Percentiles rank a stretch among this genome's conserved stretches.
phyloP scores from a whole-genome alignment of 208 protist genomes.

The Leishmania arabica region DNA sequence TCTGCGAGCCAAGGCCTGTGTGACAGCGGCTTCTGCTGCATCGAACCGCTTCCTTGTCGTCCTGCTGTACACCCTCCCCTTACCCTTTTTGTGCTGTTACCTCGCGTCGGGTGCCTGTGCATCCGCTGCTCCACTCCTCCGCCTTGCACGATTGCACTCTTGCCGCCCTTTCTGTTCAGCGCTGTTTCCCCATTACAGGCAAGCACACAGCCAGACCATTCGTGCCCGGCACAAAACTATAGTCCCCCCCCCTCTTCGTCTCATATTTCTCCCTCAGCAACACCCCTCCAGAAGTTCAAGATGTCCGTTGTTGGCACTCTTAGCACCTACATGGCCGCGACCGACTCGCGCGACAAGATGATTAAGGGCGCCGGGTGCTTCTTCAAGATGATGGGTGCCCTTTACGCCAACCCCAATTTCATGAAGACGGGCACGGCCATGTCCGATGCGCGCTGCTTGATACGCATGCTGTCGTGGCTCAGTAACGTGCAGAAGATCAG shows the following conservation, averaged over 20 bases:
- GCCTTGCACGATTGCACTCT: background rate
- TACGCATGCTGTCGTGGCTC: slow-evolving; percentile 74
- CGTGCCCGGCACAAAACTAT: background rate
- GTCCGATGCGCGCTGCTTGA: slow-evolving; percentile 70
- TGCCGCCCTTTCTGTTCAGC: background rate
- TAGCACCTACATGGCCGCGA: slow-evolving; percentile 51
- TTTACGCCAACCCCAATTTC: slow-evolving; percentile 40
- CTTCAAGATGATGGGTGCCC: slow-evolving; percentile 61
- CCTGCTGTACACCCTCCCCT: background rate
- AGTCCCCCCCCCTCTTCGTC: background rate
- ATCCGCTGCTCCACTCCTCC: background rate
- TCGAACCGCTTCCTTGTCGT: background rate
- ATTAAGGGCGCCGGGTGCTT: slow-evolving; percentile 74
- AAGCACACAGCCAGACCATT: background rate
- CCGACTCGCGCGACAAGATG: slow-evolving; percentile 81
- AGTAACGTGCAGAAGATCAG: slow-evolving; percentile 67
- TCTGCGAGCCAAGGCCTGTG: background rate
- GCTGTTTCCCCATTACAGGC: background rate
- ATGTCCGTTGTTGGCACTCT: slow-evolving; percentile 44
- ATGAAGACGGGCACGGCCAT: slow-evolving; percentile 52
- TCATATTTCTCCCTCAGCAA: slow-evolving; percentile 1
- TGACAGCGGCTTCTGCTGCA: background rate
- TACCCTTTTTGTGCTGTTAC: background rate
- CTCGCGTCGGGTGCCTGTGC: too few relatives aligned
- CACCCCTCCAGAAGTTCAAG: slow-evolving; percentile 4